Base-by-base conservation (phyloP, 768 basidiomycete species). In the Leucosporidium creatinivorum region DNA sequence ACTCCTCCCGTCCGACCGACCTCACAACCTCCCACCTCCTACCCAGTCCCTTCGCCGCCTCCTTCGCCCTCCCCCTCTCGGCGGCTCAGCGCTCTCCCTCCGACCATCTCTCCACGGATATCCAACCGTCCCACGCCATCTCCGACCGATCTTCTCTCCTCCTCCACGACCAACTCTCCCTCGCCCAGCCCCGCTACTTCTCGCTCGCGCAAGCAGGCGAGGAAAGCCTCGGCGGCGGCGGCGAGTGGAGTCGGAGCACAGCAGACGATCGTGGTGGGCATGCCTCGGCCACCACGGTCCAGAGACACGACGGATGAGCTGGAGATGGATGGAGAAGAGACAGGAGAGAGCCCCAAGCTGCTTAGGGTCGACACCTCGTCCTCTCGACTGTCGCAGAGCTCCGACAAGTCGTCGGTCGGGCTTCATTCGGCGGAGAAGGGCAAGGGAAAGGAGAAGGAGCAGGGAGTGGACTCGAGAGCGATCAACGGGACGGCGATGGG, bases 1-100 rank as follows among this genome's bases (percentile, higher is more conserved):
- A 68, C 62, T 4, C 66, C 72, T 5, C 25, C 58, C 30, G 4
- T 28, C 12, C 49, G 28, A 48, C 49, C 19, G 5, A 49, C 60
- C 25, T 49, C 60, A 12, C 58, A 25, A 25, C 9, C 36, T 1
- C 36, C 58, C 4, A 39, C 28, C 50, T 4, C 50, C 50, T 23
- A 48, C 7, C 60, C 49, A 3, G 23, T 49, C 30, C 23, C 57
- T 8, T 39, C 57, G 21, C 60, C 60, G 18, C 10, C 58, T 44
- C 39, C 23, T 28, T 50, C 60, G 25, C 60, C 51, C n/a, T 23
- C n/a, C 51, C 26, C 51, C 23, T 52, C 51, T 3, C 51, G n/a
- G 13, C 12, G n/a, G 17, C 51, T 21, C 13, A 52, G 51, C 26
- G 51, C 51, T 23, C 51, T 52, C n/a, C 51, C 51, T 23, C 51